Evolutionary conservation across 2,329 filamentous ascomycete species (phyloP), one percentile per base, ranked within the genome.

Genomic region (Dothideomycetes sp.): DNA sequence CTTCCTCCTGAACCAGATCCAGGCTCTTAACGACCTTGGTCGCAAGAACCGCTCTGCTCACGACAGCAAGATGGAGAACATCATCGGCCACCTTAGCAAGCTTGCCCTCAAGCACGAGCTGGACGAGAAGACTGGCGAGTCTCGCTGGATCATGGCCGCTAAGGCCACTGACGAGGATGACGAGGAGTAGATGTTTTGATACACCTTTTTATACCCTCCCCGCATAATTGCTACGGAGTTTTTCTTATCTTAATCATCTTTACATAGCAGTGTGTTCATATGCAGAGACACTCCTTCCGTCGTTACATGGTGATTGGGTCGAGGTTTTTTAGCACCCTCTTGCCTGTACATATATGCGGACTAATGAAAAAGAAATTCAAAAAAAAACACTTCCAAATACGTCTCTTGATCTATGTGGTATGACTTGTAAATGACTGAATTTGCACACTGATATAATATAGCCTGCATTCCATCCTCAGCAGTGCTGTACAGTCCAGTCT

Each of bases 21-120:
- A 60, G 24, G 72, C 66, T 64, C 67, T 80, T 46, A 70, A 76
- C 55, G 69, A 79, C 55, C 68, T 81, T 24, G 77, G 77, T 45
- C 72, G 77, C 56, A 73, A 75, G 64, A 69, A 75, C 61, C 70
- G 77, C 50, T 70, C 65, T 54, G 62, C 66, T 52, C 72, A 74
- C 62, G 75, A 81, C 56, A 77, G 74, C 45, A 64, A 72, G 46
- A 73, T 79, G 57, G 76, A 80, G 69, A 79, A 80, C 62, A 74
- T 78, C 60, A 70, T 81, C 51, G 70, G 68, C 36, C 73, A 76
- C 48, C 68, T 81, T 45, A 73, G 72, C 64, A 79, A 79, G 66
- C 63, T 80, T 46, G 72, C 75, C 27, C 58, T 79, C 49, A 69
- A 73, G 61, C 73, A 78, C 58, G 70, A 75, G 55, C 57, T 53